phyloP scores from a whole-genome alignment of 73 alveolate genomes.

The Blepharisma stoltei region DNA sequence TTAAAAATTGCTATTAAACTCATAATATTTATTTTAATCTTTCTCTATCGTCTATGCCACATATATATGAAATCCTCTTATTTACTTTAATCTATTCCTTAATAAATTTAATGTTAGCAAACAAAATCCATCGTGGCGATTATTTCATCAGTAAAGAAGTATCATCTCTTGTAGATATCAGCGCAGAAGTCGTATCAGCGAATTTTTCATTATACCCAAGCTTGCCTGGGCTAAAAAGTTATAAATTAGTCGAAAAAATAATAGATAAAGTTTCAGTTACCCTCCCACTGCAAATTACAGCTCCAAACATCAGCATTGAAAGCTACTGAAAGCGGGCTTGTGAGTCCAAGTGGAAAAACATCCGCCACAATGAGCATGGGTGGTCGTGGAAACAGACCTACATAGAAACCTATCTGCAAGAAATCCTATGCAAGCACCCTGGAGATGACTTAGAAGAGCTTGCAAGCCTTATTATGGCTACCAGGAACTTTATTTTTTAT shows the following conservation, averaged over 20 bases:
- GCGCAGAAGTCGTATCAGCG: constrained; percentile 71
- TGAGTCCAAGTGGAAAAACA: constrained; percentile 51
- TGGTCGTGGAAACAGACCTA: constrained; percentile 68
- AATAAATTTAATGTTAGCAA: constrained; percentile 20
- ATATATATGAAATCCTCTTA: too few species aligned
- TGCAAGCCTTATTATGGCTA: constrained; percentile 52
- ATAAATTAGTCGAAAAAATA: constrained; percentile 39
- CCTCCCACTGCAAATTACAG: constrained; percentile 65
- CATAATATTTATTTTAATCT: too few species aligned
- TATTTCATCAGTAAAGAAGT: constrained; percentile 34
- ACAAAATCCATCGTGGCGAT: constrained; percentile 17
- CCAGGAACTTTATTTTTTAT: constrained; percentile 63
- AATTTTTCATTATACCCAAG: constrained; percentile 70
- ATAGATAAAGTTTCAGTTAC: constrained; percentile 49
- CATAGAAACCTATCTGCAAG: constrained; percentile 67
- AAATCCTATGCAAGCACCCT: constrained; percentile 39
- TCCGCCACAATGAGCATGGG: constrained; percentile 73
- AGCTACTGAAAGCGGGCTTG: constrained; percentile 71
- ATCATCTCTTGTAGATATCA: constrained; percentile 58
- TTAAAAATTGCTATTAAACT: too few species aligned
- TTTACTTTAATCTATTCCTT: too few species aligned
- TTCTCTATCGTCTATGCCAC: too few species aligned
- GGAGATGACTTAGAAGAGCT: constrained; percentile 37
- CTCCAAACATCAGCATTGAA: constrained; percentile 63
- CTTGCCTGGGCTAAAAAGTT: constrained; percentile 64